Base-by-base conservation (phyloP, 2,329 filamentous ascomycete species). In the Ophiostoma sp. region DNA sequence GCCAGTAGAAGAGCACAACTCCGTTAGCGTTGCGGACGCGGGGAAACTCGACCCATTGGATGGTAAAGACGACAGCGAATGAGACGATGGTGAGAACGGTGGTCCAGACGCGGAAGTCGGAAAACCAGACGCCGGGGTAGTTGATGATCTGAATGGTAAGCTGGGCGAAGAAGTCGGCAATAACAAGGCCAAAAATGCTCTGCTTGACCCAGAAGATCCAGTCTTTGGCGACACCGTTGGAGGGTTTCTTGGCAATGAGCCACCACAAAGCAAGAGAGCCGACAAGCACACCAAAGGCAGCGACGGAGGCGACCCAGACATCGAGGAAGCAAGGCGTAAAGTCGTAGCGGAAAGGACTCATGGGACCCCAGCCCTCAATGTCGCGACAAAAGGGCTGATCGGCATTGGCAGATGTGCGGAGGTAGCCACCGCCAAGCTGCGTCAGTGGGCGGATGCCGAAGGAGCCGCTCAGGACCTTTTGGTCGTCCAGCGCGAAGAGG, bases 281-380 rank as follows among this genome's bases (percentile, higher is more conserved):
- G 71, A 89, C 84, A 38, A 97, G 68, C 38, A 97, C 82, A 16
- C 94, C 93, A 80, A 89, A 96, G 14, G 83, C 83, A 8, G 92
- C 91, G 41, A 97, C 91, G 1, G 84, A 80, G 45, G 90, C 87
- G 69, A 98, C 86, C 87, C 92, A 93, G 36, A 96, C 86, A 77
- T 99, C 96, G 74, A 98, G 88, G 76, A 99, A 99, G 81, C 95
- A 99, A 55, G 95, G 94, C 16, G 95, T 98, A 75, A 99, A 93
- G 80, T 99, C 95, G 79, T 92, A 97, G 77, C 94, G 85, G 73
- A 88, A 83, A 47, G 89, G 88, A 79, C 93, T 97, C 76, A 99
- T 77, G 36, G 95, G 95, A 0, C 96, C 96, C 95, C 95, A 99
- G 75, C 95, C 96, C 79, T 98, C 94, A 67, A 84, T 82, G 79